Evolutionary conservation across 306 rosid species (phyloP), one percentile per base, ranked within the genome.

Genomic region (Pterocarpus santalinus): DNA sequence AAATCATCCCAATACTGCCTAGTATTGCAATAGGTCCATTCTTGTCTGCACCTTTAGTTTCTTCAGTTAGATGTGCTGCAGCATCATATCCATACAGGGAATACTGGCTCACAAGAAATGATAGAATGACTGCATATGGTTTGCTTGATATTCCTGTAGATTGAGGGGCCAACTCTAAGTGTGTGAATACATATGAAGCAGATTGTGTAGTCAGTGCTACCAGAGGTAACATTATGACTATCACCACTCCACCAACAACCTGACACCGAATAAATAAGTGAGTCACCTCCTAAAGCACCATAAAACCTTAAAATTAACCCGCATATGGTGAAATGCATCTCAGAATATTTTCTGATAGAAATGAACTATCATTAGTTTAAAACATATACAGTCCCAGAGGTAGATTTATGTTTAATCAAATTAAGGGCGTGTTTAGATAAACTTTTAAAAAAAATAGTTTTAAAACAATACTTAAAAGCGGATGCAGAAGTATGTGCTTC

Each of bases 61-160:
- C 98, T 84, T 94, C 95, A 4, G 98, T 94, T 58, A 94, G 58
- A 89, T 94, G 98, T 43, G 97, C 98, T 62, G 98, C 97, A 34
- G 98, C 97, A 87, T 94, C 98, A 69, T 94, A 94, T 81, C 98
- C 98, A 75, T 90, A 94, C 0, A 94, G 88, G 30, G 97, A 94
- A 77, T 94, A 94, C 79, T 91, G 95, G 72, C 98, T 94, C 5
- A 94, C 95, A 49, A 94, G 98, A 83, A 94, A 86, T 38, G 98
- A 83, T 47, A 94, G 84, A 79, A 94, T 68, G 46, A 89, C 94
- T 32, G 92, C 98, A 87, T 94, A 94, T n/a, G 98, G 98, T 64
- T 89, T 94, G 94, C 94, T 94, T 76, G 97, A 73, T 69, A 91
- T 53, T 82, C 98, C 98, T 28, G 97, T 94, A 66, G 53, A 5